Evolutionary conservation across 805 yeast species (phyloP).

Genomic region (Metschnikowia cubensis): DNA sequence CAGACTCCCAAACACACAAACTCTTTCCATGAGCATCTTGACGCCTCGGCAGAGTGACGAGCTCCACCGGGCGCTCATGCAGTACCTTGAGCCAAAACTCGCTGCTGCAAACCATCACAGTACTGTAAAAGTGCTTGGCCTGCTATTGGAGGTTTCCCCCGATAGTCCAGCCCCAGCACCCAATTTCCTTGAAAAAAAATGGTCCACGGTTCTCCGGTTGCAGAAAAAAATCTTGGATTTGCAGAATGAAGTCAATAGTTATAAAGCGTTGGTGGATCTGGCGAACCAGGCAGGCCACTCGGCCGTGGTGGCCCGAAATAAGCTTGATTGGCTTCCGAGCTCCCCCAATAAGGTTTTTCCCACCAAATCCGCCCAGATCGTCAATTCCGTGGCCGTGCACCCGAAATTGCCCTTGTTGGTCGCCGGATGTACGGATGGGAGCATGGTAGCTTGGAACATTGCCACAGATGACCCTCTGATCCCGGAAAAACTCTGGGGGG

Average conservation of each 20-base stretch:
- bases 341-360: conserved; percentile 39
- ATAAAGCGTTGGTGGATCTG: conserved; percentile 45
- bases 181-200: conserved; percentile 65
- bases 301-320: conserved; percentile 19
- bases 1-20: neutral
- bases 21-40: conserved; percentile 20
- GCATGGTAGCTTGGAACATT: conserved; percentile 66
- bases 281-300: conserved; percentile 14
- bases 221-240: conserved; percentile 70
- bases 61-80: conserved; percentile 45
- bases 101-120: conserved; percentile 1
- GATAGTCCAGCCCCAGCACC: conserved; percentile 28
- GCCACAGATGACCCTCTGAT: conserved; percentile 51
- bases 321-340: conserved; percentile 62
- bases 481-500: conserved; percentile 59
- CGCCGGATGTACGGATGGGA: conserved; percentile 70
- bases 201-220: conserved; percentile 80
- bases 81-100: conserved; percentile 42
- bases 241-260: conserved; percentile 52
- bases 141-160: conserved; percentile 11
- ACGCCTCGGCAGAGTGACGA: conserved; percentile 43
- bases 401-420: conserved; percentile 65
- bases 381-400: conserved; percentile 66
- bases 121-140: conserved; percentile 5
- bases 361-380: conserved; percentile 53